Evolutionary conservation across 805 yeast genomes (phyloP).

Genomic region (Yamadazyma philogaea): DNA sequence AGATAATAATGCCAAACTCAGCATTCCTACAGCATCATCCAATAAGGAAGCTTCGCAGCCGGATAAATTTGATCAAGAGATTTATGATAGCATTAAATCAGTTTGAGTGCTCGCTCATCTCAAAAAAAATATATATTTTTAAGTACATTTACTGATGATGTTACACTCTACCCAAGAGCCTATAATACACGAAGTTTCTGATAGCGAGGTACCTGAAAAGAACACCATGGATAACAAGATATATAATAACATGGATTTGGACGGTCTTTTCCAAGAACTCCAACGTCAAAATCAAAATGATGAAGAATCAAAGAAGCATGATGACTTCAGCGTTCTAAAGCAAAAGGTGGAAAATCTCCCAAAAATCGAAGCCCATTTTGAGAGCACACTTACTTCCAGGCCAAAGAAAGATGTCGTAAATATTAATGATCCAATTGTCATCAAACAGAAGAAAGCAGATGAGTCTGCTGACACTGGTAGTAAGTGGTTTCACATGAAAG

Average conservation of each 20-base stretch:
- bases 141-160: background rate
- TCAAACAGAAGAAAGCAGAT: conserved; percentile 14
- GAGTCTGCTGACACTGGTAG: conserved; percentile 43
- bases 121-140: conserved; percentile 2
- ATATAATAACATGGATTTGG: conserved; percentile 21
- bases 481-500: conserved; percentile 80
- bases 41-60: conserved; percentile 6
- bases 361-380: conserved; percentile 35
- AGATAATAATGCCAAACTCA: conserved; percentile 40
- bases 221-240: conserved; percentile 18
- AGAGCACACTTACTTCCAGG: conserved; percentile 18
- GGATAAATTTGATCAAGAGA: conserved; percentile 14
- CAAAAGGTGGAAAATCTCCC: conserved; percentile 36
- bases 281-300: conserved; percentile 9
- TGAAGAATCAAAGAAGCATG: conserved; percentile 11
- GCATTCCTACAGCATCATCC: conserved; percentile 20
- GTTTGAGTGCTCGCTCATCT: conserved; percentile 8
- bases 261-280: conserved; percentile 30
- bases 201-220: conserved; percentile 24
- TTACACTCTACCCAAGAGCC: conserved; percentile 4
- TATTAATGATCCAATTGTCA: conserved; percentile 47
- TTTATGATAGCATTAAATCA: conserved; percentile 9
- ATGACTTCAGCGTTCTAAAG: conserved; percentile 34
- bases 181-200: conserved; percentile 22
- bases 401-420: conserved; percentile 21